Evolutionary conservation across 2,329 filamentous ascomycete genomes (phyloP).

Genomic region (Colletotrichum spaethianum): DNA sequence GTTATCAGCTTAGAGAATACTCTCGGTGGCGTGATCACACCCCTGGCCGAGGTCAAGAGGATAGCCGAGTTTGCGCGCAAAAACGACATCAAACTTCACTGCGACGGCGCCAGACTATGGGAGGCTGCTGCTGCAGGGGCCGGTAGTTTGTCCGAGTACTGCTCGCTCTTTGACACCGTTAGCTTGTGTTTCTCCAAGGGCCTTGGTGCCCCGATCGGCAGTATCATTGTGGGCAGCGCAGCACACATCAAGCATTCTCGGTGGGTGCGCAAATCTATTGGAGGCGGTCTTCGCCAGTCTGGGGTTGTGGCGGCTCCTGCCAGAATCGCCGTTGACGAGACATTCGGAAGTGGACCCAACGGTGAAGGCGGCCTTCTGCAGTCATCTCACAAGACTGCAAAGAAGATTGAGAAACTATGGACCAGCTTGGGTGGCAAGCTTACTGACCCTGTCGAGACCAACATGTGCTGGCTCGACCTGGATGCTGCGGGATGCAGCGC

Average conservation of each 20-base stretch:
- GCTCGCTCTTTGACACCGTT: constrained; percentile 79
- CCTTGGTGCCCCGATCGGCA: constrained; percentile 85
- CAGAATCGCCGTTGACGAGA: constrained; percentile 73
- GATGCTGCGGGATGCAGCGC: constrained; percentile 66
- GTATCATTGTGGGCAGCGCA: constrained; percentile 74
- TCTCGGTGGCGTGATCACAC: constrained; percentile 83
- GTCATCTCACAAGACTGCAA: constrained; percentile 74
- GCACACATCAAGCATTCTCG: constrained; percentile 55
- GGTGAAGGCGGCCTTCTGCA: constrained; percentile 70
- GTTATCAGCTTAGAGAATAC: constrained; percentile 92
- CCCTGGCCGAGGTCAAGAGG: constrained; percentile 76
- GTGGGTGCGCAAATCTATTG: constrained; percentile 77
- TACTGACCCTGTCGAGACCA: constrained; percentile 82
- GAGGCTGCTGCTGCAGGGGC: constrained; percentile 82
- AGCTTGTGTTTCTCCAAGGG: constrained; percentile 88
- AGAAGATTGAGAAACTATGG: constrained; percentile 79
- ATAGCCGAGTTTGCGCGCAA: constrained; percentile 80
- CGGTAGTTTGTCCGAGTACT: constrained; percentile 76
- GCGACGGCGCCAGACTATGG: constrained; percentile 87
- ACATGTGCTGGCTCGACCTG: constrained; percentile 91
- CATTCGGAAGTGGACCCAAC: constrained; percentile 55
- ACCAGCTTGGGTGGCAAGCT: constrained; percentile 77
- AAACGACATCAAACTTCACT: constrained; percentile 77
- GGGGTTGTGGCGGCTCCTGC: constrained; percentile 82
- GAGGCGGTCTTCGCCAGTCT: constrained; percentile 81